Evolutionary conservation across 495 filamentous ascomycete genomes (phyloP).

Genomic region (Hypoxylon trugodes): DNA sequence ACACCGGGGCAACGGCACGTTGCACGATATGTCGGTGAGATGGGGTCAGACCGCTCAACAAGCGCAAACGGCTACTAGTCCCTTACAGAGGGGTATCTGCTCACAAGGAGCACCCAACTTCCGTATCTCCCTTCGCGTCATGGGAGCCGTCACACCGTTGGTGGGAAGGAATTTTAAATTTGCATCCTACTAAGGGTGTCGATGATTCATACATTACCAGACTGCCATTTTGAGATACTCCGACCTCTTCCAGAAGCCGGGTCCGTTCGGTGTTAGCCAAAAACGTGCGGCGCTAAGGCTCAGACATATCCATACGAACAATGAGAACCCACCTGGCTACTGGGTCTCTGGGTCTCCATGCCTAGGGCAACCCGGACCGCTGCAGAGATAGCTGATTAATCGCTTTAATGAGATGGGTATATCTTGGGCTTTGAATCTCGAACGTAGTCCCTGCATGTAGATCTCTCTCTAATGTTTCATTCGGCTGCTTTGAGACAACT

Average conservation of each 20-base stretch:
- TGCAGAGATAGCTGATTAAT: not conserved
- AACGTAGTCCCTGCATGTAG: not conserved
- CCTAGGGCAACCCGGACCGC: too few species aligned
- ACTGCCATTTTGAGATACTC: not conserved
- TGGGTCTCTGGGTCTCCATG: too few species aligned
- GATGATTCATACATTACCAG: too few species aligned
- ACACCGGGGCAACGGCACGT: not conserved
- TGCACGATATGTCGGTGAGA: constrained; percentile 31
- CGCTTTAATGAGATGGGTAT: not conserved
- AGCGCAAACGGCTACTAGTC: constrained; percentile 8
- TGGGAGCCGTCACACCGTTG: too few species aligned
- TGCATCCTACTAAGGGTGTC: too few species aligned
- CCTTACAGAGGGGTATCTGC: not conserved
- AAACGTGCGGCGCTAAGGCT: constrained; percentile 2
- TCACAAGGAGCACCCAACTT: too few species aligned
- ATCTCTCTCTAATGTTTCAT: not conserved
- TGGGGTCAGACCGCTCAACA: constrained; percentile 27
- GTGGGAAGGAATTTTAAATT: too few species aligned
- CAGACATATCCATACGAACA: not conserved
- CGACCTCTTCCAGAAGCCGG: not conserved
- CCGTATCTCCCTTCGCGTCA: too few species aligned
- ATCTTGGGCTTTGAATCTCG: not conserved
- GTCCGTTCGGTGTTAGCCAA: not conserved
- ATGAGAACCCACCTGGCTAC: too few species aligned
- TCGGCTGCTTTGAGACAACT: not conserved